Conservation (phyloP, 345 rosid species). For the Excoecaria agallocha region DNA sequence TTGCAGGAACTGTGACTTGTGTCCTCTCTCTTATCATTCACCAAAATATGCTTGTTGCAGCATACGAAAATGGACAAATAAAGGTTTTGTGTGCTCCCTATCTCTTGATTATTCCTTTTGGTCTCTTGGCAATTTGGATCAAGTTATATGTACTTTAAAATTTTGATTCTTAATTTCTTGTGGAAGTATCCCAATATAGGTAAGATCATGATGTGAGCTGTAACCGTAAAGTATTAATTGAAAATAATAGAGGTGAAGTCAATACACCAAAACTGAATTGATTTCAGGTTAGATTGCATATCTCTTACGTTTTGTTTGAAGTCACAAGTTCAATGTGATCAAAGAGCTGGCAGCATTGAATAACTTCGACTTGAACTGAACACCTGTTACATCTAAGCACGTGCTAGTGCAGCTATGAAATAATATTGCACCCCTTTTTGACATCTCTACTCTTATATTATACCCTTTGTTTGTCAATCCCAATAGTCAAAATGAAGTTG, state of each 20-base stretch:
- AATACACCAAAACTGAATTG: not conserved
- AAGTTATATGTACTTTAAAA: not conserved
- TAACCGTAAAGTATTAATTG: not conserved
- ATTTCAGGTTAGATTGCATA: not conserved
- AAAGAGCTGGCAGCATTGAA: not conserved
- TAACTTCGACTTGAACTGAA: not conserved
- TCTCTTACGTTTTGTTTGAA: not conserved
- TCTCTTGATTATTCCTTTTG: not conserved
- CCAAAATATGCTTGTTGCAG: slow-evolving; percentile 51
- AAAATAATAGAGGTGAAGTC: too few relatives aligned
- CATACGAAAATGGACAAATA: slow-evolving; percentile 72
- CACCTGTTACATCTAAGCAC: not conserved
- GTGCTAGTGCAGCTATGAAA: not conserved
- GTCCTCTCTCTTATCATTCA: slow-evolving; percentile 56
- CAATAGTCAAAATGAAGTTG: not conserved
- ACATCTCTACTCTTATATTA: not conserved
- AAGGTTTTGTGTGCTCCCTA: slow-evolving; percentile 45
- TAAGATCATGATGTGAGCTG: not conserved
- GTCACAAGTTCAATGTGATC: not conserved
- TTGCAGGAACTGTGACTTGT: slow-evolving; percentile 47
- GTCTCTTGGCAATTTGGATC: not conserved
- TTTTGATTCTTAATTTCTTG: not conserved
- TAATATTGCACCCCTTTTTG: not conserved
- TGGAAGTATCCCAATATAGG: not conserved
- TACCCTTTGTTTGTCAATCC: not conserved